Percentiles rank a stretch among this genome's conserved stretches.
Evolutionary conservation across 805 yeast genomes (phyloP).

Genomic region (Candida coquimbonensis): DNA sequence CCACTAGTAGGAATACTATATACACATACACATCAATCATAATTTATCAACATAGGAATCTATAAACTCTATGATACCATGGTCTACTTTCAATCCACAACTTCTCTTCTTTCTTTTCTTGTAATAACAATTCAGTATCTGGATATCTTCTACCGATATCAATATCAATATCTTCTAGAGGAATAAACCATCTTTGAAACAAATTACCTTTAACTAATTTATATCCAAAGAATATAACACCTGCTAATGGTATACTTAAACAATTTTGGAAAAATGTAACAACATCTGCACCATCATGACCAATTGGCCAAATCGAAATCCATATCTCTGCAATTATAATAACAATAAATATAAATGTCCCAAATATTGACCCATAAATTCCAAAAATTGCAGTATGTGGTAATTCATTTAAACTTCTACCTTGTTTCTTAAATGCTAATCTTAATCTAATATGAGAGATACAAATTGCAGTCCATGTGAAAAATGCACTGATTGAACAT

Average conservation of each 20-base stretch:
- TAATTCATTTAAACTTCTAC: slow-evolving; percentile 61
- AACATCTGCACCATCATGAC: slow-evolving; percentile 21
- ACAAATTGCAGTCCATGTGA: slow-evolving; percentile 59
- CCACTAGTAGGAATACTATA: too few relatives aligned
- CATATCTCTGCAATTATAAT: slow-evolving; percentile 75
- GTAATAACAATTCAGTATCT: slow-evolving; percentile 48
- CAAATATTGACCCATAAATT: slow-evolving; percentile 57
- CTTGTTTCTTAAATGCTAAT: slow-evolving; percentile 54
- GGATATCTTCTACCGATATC: slow-evolving; percentile 61
- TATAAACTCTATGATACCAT: slow-evolving; percentile 39
- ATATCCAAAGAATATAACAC: slow-evolving; percentile 28
- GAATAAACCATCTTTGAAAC: slow-evolving; percentile 34
- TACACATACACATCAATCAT: too few relatives aligned
- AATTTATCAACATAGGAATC: slow-evolving; percentile 46
- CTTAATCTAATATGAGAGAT: slow-evolving; percentile 58
- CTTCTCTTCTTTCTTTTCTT: slow-evolving; percentile 49
- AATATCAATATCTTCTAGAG: slow-evolving; percentile 45
- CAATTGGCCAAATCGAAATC: slow-evolving; percentile 70
- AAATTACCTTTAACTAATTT: slow-evolving; percentile 29
- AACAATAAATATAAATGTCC: slow-evolving; percentile 46
- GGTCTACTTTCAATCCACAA: slow-evolving; percentile 40
- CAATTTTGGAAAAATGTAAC: slow-evolving; percentile 33
- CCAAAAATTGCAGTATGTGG: slow-evolving; percentile 64
- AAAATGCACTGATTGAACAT: slow-evolving; percentile 53
- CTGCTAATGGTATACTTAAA: slow-evolving; percentile 30